Conservation (phyloP, 441 rosid genomes). For the California macrophylla region DNA sequence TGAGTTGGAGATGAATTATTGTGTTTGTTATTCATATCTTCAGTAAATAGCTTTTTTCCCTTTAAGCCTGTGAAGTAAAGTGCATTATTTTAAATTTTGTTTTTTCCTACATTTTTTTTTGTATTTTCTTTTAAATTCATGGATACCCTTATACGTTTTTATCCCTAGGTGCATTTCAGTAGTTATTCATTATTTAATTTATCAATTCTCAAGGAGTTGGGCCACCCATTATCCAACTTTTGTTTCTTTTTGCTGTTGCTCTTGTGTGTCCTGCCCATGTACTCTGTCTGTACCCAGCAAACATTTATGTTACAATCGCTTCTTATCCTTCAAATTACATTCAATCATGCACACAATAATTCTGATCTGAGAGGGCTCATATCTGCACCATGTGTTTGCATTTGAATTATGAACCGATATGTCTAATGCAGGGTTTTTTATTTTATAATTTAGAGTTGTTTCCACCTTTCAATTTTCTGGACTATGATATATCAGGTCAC, state of each 20-base stretch:
- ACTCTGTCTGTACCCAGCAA: background rate
- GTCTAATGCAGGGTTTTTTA: background rate
- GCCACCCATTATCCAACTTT: background rate
- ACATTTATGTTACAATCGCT: background rate
- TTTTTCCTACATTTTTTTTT: too few relatives aligned
- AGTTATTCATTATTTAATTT: background rate
- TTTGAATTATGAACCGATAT: background rate
- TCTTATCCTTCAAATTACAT: too few relatives aligned
- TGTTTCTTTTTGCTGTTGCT: background rate
- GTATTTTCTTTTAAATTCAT: background rate
- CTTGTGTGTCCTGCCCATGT: background rate
- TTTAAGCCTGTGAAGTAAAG: background rate
- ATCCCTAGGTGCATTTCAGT: background rate
- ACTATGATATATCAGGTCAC: background rate
- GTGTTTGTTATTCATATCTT: background rate
- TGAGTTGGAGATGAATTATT: background rate
- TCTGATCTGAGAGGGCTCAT: too few relatives aligned
- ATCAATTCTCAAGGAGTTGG: background rate
- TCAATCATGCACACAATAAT: too few relatives aligned
- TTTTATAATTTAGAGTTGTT: background rate
- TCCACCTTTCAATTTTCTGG: background rate
- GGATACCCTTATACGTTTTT: background rate
- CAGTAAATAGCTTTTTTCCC: background rate
- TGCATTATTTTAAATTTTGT: too few relatives aligned
- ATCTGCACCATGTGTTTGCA: background rate